A percentile compares a stretch with the other conserved stretches of the same genome.
Evolutionary conservation across 768 basidiomycete species (phyloP).

Genomic region (Trametes sanguinea): DNA sequence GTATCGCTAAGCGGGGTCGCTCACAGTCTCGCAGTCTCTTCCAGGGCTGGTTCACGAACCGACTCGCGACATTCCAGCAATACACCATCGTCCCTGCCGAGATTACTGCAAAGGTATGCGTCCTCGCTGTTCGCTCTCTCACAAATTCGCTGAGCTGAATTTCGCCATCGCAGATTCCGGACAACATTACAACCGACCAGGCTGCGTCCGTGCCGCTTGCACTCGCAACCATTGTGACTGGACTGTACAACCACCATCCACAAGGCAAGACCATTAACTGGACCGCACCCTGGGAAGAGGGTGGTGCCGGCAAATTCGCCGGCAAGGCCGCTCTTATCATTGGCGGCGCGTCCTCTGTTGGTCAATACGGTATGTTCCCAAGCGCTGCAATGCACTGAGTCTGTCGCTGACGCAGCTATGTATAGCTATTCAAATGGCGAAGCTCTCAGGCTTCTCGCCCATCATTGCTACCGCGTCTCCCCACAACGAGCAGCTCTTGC

Average conservation of each 20-base stretch:
- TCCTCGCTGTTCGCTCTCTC: neutral
- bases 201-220: slow-evolving; percentile 45
- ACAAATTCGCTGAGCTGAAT: neutral
- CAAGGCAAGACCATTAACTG: slow-evolving; percentile 9
- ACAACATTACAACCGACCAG: slow-evolving; percentile 40
- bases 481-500: slow-evolving; percentile 12
- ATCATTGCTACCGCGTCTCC: slow-evolving; percentile 34
- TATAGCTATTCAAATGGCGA: slow-evolving; percentile 31
- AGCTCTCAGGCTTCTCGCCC: slow-evolving; percentile 35
- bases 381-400: neutral
- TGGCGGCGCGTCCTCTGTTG: slow-evolving; percentile 34
- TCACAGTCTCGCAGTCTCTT: slow-evolving; percentile 20
- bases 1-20: neutral
- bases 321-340: slow-evolving; percentile 31
- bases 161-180: slow-evolving; percentile 35
- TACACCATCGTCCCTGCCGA: slow-evolving; percentile 31
- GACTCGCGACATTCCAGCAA: slow-evolving; percentile 30
- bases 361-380: slow-evolving; percentile 29
- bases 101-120: slow-evolving; percentile 28
- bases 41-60: slow-evolving; percentile 25
- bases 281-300: slow-evolving; percentile 30
- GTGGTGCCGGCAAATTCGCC: slow-evolving; percentile 24
- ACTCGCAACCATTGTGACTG: slow-evolving; percentile 40
- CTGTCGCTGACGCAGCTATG: neutral
- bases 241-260: slow-evolving; percentile 34